phyloP scores from a whole-genome alignment of 2,329 filamentous ascomycete genomes.

The Sphaerostilbella broomeana region DNA sequence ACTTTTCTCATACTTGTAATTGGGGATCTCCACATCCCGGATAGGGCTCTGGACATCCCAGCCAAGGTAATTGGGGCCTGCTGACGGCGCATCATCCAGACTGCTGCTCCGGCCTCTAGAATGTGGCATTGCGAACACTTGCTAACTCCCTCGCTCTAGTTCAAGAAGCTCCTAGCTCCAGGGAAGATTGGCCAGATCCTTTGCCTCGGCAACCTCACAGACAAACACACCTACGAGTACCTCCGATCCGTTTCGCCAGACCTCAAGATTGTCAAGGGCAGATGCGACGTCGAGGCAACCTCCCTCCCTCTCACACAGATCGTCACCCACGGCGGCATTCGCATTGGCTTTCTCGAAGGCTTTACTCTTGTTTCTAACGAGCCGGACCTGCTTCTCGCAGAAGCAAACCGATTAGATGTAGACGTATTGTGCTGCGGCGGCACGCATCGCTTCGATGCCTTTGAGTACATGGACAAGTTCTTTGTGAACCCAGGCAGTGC shows the following conservation, averaged over 20 bases:
- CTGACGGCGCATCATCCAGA: not conserved
- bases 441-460: slow-evolving; percentile 62
- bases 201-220: slow-evolving; percentile 73
- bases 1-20: slow-evolving; percentile 87
- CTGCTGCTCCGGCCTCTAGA: slow-evolving; percentile 3
- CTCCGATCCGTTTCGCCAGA: slow-evolving; percentile 67
- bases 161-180: slow-evolving; percentile 77
- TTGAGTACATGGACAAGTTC: slow-evolving; percentile 69
- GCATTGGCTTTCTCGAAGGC: slow-evolving; percentile 61
- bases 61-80: slow-evolving; percentile 58
- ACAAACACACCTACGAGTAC: slow-evolving; percentile 75
- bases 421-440: slow-evolving; percentile 64
- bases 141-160: slow-evolving; percentile 41
- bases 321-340: slow-evolving; percentile 58
- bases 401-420: slow-evolving; percentile 62
- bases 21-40: slow-evolving; percentile 89
- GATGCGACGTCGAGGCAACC: slow-evolving; percentile 60
- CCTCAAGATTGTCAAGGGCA: slow-evolving; percentile 62
- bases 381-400: slow-evolving; percentile 59
- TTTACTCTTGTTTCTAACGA: slow-evolving; percentile 62
- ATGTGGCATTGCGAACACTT: slow-evolving; percentile 18
- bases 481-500: slow-evolving; percentile 64
- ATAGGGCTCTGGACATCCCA: slow-evolving; percentile 84
- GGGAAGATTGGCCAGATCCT: slow-evolving; percentile 79
- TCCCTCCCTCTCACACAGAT: slow-evolving; percentile 59